Conservation (phyloP, 2,329 filamentous ascomycete genomes). For the Dothistroma septosporum region DNA sequence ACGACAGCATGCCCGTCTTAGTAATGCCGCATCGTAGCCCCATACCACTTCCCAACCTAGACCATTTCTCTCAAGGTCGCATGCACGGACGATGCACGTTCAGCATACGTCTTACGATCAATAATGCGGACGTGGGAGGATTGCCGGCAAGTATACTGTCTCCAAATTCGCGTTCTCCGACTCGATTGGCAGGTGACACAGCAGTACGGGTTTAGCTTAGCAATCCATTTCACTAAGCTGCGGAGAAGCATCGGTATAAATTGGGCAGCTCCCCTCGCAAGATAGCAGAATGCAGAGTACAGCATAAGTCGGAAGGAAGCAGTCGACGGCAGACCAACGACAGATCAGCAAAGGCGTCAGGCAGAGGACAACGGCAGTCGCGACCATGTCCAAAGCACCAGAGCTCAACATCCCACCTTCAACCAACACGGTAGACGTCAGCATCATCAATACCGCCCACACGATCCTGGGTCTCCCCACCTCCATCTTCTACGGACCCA, state of each 20-base stretch:
- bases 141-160: not conserved
- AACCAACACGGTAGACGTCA: slow-evolving; percentile 28
- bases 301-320: not conserved
- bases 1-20: too few relatives aligned
- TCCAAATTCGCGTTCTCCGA: not conserved
- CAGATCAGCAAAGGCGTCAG: not conserved
- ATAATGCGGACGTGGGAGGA: not conserved
- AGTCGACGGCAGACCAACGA: not conserved
- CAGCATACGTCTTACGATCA: not conserved
- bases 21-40: not conserved
- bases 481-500: slow-evolving; percentile 31
- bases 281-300: not conserved
- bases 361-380: not conserved
- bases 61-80: too few relatives aligned
- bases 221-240: not conserved
- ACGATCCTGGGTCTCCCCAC: slow-evolving; percentile 17
- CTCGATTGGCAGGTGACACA: not conserved
- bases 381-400: slow-evolving; percentile 28
- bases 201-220: not conserved
- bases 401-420: slow-evolving; percentile 31
- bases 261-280: not conserved
- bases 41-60: not conserved
- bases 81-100: too few relatives aligned
- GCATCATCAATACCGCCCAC: slow-evolving; percentile 30
- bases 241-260: not conserved